Evolutionary conservation across 805 yeast genomes (phyloP), one percentile per base, ranked within the genome.

Genomic region (Wickerhamomyces bisporus): DNA sequence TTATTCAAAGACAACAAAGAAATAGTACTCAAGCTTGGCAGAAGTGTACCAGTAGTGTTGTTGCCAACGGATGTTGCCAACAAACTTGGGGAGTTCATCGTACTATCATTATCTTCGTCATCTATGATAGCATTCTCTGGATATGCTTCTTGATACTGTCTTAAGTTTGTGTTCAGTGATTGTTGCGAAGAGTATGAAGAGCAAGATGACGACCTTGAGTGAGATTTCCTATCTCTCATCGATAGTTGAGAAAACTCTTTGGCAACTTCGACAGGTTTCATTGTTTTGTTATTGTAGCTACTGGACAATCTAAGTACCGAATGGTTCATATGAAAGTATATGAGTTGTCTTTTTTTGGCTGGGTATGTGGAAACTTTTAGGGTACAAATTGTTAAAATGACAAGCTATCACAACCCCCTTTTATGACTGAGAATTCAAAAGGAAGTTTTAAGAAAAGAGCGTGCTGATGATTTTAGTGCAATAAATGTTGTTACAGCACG

Each of bases 1-100:
- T 40, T 46, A 17, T 42, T 47, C 17, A 53, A 33, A 4, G 57
- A 52, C 15, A 53, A 36, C 9, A 53, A 32, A 1, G 58, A 53
- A 2, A 53, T 53, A 10, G 57, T 50, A 4, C 52, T 46, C 4
- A 50, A 32, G 9, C 46, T 43, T 3, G 52, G 52, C 1, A 52
- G 33, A 17, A 53, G 30, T 12, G 32, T 36, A 9, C 48, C 45
- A 8, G 30, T 23, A 3, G 29, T 11, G 27, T 43, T 37, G 16
- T 40, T 39, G 3, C 42, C 55, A 3, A 38, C 45, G 0, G 54
- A 48, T 2, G 57, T 52, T 0, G 58, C 57, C n/a, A 49, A 14
- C 13, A 50, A 32, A 11, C 37, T 44, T 6, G 58, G 58, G 2
- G 56, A 50, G 2, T 38, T 45, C 5, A 46, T 32, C 6, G 38